These are phyloP conservation scores for Kodamaea plutei DNA, from an alignment of 1,139 yeast species.

Conservation along the genomic window DNA sequence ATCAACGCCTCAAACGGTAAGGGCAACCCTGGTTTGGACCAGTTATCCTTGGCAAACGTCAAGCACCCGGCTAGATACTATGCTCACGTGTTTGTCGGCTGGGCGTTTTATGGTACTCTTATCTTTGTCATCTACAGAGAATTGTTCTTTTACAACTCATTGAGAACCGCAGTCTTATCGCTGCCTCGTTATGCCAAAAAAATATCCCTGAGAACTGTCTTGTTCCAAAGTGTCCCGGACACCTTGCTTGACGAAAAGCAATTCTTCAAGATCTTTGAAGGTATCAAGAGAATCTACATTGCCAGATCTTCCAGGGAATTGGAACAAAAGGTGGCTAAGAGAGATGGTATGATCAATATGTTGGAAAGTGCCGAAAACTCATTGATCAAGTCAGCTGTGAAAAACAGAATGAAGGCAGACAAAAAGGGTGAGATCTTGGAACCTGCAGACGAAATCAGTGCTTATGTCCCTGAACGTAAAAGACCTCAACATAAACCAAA, in stretches of 20 bases:
- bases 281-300: constrained; percentile 72
- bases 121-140: constrained; percentile 77
- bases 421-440: constrained; percentile 51
- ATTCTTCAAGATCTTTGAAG: constrained; percentile 56
- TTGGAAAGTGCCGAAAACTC: constrained; percentile 69
- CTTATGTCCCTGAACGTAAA: constrained; percentile 73
- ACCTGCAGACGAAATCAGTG: constrained; percentile 48
- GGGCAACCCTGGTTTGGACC: constrained; percentile 62
- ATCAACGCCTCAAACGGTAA: constrained; percentile 62
- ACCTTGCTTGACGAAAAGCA: constrained; percentile 60
- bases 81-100: constrained; percentile 81
- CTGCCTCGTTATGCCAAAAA: constrained; percentile 75
- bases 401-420: constrained; percentile 58
- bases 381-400: constrained; percentile 57
- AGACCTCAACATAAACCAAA: constrained; percentile 66
- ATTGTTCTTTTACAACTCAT: constrained; percentile 69
- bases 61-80: constrained; percentile 57
- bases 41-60: constrained; percentile 73
- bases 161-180: constrained; percentile 76
- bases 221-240: constrained; percentile 78
- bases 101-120: constrained; percentile 71
- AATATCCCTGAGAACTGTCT: constrained; percentile 72
- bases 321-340: constrained; percentile 51
- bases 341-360: constrained; percentile 57
- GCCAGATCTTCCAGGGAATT: constrained; percentile 65